Conservation (phyloP, 2,329 filamentous ascomycete genomes). For the Monosporascus cannonballus region DNA sequence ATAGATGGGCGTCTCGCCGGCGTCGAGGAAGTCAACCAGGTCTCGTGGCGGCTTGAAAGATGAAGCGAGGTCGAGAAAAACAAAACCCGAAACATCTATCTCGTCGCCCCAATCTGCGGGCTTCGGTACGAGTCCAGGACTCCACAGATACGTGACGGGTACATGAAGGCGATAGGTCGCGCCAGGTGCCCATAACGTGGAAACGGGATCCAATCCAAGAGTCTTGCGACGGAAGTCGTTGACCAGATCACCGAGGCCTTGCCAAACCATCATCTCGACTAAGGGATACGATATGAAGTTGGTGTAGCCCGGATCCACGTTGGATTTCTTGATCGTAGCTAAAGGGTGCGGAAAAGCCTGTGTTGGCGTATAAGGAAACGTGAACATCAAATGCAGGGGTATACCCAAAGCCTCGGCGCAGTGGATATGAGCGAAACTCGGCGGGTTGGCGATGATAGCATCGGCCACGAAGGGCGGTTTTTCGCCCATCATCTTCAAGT, state of each 20-base stretch:
- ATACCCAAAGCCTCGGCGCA: conserved; percentile 74
- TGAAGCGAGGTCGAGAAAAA: conserved; percentile 65
- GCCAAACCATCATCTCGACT: conserved; percentile 86
- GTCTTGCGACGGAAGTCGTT: conserved; percentile 68
- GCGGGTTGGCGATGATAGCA: conserved; percentile 81
- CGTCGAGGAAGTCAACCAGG: conserved; percentile 49
- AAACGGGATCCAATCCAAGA: conserved; percentile 66
- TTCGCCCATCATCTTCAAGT: conserved; percentile 58
- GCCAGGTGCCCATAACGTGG: conserved; percentile 70
- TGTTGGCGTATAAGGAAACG: conserved; percentile 74
- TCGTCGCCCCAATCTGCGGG: conserved; percentile 62
- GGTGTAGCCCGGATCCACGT: conserved; percentile 65
- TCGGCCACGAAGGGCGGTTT: conserved; percentile 62
- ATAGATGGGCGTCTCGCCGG: conserved; percentile 58
- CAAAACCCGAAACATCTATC: conserved; percentile 71
- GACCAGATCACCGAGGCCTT: conserved; percentile 74
- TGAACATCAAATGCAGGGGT: conserved; percentile 83
- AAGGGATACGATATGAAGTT: conserved; percentile 79
- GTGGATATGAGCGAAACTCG: conserved; percentile 71
- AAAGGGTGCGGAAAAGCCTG: conserved; percentile 71
- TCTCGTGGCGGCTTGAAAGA: conserved; percentile 52
- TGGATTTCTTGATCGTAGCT: conserved; percentile 66
- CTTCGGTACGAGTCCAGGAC: conserved; percentile 59
- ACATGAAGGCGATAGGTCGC: conserved; percentile 67
- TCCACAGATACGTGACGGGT: conserved; percentile 71